Base-by-base conservation (phyloP, 2,329 filamentous ascomycete genomes). In the Dothiorella sarmentorum region DNA sequence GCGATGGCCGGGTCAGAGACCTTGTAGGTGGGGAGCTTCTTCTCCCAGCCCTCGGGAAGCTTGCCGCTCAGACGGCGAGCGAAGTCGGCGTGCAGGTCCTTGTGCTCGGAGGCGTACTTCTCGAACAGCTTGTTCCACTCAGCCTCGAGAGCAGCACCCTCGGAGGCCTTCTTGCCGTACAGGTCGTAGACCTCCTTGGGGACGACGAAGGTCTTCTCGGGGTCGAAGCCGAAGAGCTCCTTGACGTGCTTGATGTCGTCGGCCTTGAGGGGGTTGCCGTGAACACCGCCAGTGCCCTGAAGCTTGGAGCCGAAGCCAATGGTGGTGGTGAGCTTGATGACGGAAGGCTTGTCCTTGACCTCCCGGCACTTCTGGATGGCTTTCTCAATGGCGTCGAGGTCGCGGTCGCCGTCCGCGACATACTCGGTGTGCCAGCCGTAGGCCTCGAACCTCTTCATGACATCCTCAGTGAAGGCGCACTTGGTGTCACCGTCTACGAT, bases 261-360 rank as follows among this genome's bases (percentile, higher is more conserved):
- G 65, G 86, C 84, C 86, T 97, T 97, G 67, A 99, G 85, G 62
- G 94, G 89, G 75, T 93, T 91, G 68, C 94, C 94, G 85, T 99
- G 94, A 63, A 99, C 94, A 76, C 90, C 90, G 75, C 90, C 88
- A 67, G 94, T 97, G 71, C 94, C 94, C 82, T 96, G 85, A 70
- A 94, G 85, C 77, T 89, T 85, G 68, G 94, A 97, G 69, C 94
- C 94, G 79, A 88, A 99, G 71, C 94, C 94, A 73, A 99, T 99
- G 76, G 90, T 97, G 73, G 94, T 99, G 75, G 87, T 91, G 69
- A 99, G 86, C 83, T 96, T 92, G 83, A 99, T 97, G 71, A 99
- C 81, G 62, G 92, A 89, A 64, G 94, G 94, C 88, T 97, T 99
- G 84, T 97, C 85, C 77, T 86, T 97, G 78, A 95, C 89, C 65